phyloP scores from a whole-genome alignment of 345 rosid genomes.

The Camelina neglecta region DNA sequence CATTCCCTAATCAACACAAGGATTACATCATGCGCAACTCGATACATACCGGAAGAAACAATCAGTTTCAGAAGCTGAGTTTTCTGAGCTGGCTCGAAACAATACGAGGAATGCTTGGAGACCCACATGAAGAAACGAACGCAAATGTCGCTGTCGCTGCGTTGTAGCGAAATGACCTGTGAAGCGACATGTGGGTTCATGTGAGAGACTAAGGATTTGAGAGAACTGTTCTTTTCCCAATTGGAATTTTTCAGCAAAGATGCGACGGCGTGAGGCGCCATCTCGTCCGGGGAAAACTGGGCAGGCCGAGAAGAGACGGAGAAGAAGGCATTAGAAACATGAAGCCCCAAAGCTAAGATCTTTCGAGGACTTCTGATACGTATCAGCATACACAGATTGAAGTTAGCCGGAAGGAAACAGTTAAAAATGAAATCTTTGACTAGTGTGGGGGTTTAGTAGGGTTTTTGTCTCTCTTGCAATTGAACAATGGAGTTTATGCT shows the following conservation, averaged over 20 bases:
- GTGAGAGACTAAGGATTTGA: conserved; percentile 52
- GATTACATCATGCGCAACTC: conserved; percentile 46
- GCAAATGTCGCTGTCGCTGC: conserved; percentile 26
- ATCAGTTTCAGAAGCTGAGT: conserved; percentile 40
- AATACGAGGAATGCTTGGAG: conserved; percentile 54
- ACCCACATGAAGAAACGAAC: conserved; percentile 54
- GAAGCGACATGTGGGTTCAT: conserved; percentile 52
- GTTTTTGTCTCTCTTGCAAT: conserved; percentile 13
- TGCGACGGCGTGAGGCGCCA: conserved; percentile 32
- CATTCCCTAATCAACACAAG: conserved; percentile 43
- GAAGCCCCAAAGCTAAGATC: conserved; percentile 29
- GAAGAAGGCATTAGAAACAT: conserved; percentile 9
- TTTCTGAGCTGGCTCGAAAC: conserved; percentile 47
- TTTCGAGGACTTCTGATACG: conserved; percentile 38
- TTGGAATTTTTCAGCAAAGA: conserved; percentile 41
- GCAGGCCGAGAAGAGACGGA: conserved; percentile 35
- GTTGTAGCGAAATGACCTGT: conserved; percentile 47
- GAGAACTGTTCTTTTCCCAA: conserved; percentile 45
- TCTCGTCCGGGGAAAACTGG: conserved; percentile 7
- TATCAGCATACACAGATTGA: conserved; percentile 47
- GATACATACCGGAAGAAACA: conserved; percentile 43
- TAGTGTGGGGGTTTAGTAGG: neutral
- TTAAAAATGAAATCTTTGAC: neutral
- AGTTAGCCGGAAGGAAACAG: conserved; percentile 2
- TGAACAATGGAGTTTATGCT: conserved; percentile 7